Evolutionary conservation across 1,284 basidiomycete species (phyloP), one percentile per base, ranked within the genome.

Genomic region (Omphalotus olearius): DNA sequence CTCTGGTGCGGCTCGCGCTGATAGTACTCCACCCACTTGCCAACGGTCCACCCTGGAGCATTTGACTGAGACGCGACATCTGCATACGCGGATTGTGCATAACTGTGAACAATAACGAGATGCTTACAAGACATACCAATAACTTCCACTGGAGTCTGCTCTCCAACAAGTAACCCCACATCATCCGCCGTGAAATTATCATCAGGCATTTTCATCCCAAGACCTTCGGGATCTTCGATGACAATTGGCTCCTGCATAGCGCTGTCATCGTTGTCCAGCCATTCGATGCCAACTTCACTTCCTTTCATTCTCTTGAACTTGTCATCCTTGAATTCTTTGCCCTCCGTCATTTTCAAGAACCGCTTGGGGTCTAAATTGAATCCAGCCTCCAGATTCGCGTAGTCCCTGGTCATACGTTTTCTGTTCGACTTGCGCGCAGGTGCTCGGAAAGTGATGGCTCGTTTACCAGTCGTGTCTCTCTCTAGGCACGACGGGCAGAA

Each of bases 11-110:
- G 74, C 28, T 86, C 83, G 16, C 79, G 74, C 53, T 79, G 74
- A 64, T 89, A 90, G 66, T 99, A 98, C 52, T 86, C 83, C 2
- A 88, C 90, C 96, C 96, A 99, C 66, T 85, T 88, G 9, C 79
- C 82, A 7, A 99, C 72, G 7, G 86, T 92, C 95, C 96, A 98
- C 6, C 86, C 86, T 4, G 85, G 80, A 4, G 82, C 75, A 35
- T 85, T 88, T 1, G 87, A 85, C 64, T 95, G 93, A 0, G 89
- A 82, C 16, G 87, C 83, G 47, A 93, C 90, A 66, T 94, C 91
- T 92, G 59, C 39, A 52, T 51, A 30, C 5, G 20, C 11, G 26
- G 26, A 45, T 38, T 23, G 42, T 37, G 36, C 30, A 17, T 10
- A n/a, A 16, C 20, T 40, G 40, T 23, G 38, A 44, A 18, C 50